Evolutionary conservation across 1,284 basidiomycete species (phyloP).

Genomic region (Cutaneotrichosporon sp.): DNA sequence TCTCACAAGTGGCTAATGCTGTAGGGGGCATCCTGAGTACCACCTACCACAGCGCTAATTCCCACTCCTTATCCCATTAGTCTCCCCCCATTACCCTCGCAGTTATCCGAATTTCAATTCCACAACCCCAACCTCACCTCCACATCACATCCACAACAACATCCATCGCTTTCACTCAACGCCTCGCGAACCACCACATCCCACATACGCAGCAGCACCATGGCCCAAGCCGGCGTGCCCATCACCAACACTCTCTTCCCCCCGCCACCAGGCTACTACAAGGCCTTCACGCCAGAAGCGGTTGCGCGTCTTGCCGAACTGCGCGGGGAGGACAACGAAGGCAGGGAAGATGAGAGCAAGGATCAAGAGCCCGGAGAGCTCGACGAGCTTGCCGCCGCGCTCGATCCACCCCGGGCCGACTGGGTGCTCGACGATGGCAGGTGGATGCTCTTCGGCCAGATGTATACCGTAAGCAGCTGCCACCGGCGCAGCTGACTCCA

Average conservation of each 20-base stretch:
- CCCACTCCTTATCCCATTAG: too few relatives aligned
- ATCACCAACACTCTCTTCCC: conserved; percentile 47
- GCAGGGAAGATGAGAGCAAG: too few relatives aligned
- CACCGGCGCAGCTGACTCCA: conserved; percentile 14
- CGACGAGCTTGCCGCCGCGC: conserved; percentile 15
- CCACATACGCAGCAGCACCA: too few relatives aligned
- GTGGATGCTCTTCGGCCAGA: conserved; percentile 43
- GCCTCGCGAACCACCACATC: not conserved
- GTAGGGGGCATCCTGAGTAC: too few relatives aligned
- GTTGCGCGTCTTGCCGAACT: conserved; percentile 23
- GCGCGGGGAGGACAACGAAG: not conserved
- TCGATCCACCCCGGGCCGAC: conserved; percentile 30
- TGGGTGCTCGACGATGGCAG: conserved; percentile 42
- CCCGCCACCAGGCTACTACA: conserved; percentile 41
- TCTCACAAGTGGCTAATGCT: too few relatives aligned
- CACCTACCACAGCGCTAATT: too few relatives aligned
- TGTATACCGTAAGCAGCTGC: conserved; percentile 31
- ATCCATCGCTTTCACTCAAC: too few relatives aligned
- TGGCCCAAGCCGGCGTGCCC: conserved; percentile 19
- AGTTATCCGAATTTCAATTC: too few relatives aligned
- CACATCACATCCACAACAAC: too few relatives aligned
- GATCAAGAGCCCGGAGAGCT: conserved; percentile 18
- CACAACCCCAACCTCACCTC: too few relatives aligned
- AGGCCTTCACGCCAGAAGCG: conserved; percentile 30
- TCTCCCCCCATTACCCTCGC: too few relatives aligned